A percentile compares a stretch with the other conserved stretches of the same genome.
phyloP scores from a whole-genome alignment of 345 rosid species.

The Melaleuca alternifolia region DNA sequence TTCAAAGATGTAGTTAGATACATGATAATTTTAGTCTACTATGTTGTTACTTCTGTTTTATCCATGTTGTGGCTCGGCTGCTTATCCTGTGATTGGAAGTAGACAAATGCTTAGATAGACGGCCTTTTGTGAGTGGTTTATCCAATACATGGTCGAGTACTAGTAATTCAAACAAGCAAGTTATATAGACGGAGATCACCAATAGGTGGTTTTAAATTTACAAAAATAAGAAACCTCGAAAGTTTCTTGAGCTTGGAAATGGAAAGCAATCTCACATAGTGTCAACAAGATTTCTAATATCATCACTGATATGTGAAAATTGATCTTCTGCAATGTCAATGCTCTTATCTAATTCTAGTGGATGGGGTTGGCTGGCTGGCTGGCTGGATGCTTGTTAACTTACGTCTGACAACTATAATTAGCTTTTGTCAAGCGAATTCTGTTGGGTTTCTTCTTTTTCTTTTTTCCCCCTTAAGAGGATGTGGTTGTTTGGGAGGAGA shows the following conservation, averaged over 20 bases:
- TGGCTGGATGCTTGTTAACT: neutral
- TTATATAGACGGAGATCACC: neutral
- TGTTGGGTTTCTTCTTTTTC: neutral
- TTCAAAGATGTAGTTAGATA: neutral
- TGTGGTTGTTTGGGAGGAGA: neutral
- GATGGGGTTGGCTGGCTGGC: neutral
- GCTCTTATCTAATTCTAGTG: neutral
- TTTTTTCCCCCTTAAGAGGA: neutral
- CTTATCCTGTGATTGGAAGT: neutral
- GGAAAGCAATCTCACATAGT: neutral
- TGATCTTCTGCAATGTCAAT: neutral
- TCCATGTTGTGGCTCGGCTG: neutral
- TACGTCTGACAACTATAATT: neutral
- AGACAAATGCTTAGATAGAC: neutral
- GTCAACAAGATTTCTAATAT: neutral
- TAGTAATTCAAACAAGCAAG: neutral
- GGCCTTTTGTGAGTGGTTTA: neutral
- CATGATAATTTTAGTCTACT: neutral
- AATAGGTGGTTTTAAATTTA: neutral
- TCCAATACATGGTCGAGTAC: neutral
- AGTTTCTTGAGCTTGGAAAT: neutral
- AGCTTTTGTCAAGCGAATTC: neutral
- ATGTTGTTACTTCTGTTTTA: neutral
- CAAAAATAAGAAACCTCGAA: neutral
- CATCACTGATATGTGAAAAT: neutral